These are phyloP conservation scores for Sporothrix luriei DNA, from an alignment of 2,329 filamentous ascomycete genomes.

Conservation along the genomic window DNA sequence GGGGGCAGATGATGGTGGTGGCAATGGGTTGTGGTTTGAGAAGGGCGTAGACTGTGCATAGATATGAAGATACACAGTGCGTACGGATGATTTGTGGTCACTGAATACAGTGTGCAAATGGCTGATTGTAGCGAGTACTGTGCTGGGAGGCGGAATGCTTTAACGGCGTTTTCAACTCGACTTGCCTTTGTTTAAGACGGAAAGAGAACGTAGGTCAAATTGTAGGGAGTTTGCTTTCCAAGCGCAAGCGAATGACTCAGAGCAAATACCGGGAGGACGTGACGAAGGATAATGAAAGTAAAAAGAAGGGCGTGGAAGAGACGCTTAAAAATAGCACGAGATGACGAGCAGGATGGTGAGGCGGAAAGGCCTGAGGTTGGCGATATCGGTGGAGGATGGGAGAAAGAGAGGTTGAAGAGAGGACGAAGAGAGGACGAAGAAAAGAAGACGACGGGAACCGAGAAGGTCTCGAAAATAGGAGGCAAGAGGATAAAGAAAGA, in stretches of 20 bases:
- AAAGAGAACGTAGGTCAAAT: background rate
- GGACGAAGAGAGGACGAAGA: background rate
- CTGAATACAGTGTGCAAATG: background rate
- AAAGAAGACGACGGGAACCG: constrained; percentile 1
- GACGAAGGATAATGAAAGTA: background rate
- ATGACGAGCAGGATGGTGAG: background rate
- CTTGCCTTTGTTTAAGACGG: constrained; percentile 21
- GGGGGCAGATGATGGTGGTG: constrained; percentile 10
- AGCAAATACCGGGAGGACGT: constrained; percentile 1
- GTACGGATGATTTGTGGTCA: background rate
- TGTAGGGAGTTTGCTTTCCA: constrained; percentile 26
- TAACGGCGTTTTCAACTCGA: background rate
- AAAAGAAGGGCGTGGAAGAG: constrained; percentile 12
- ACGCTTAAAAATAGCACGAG: constrained; percentile 4
- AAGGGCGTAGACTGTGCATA: constrained; percentile 14
- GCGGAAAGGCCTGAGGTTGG: background rate
- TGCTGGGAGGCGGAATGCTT: constrained; percentile 14
- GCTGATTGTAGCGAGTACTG: constrained; percentile 16
- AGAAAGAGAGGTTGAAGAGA: background rate
- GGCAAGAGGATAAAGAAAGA: constrained; percentile 6
- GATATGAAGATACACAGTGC: constrained; percentile 13
- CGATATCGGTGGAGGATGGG: constrained; percentile 7
- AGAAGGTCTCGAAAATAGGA: background rate
- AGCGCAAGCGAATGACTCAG: constrained; percentile 37
- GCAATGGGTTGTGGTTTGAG: constrained; percentile 14